These are phyloP conservation scores for Wickerhamomyces xylosicus DNA, from an alignment of 805 yeast species.

Conservation along the genomic window DNA sequence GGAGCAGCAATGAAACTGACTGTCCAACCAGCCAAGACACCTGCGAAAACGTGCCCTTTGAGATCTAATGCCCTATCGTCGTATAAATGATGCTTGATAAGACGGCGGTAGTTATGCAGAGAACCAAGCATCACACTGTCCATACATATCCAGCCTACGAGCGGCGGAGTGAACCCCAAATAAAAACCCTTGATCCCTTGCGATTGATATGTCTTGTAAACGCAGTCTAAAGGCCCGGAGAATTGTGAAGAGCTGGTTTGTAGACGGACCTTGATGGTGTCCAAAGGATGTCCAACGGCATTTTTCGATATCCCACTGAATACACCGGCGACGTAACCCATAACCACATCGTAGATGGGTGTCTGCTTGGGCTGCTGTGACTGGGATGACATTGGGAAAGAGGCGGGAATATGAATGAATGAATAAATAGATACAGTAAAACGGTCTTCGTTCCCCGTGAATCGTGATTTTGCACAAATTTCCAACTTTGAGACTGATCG, in stretches of 20 bases:
- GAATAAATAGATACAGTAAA: no score
- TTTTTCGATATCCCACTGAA: conserved; percentile 83
- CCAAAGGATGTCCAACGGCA: conserved; percentile 90
- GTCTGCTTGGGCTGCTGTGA: no score
- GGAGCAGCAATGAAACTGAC: conserved; percentile 96
- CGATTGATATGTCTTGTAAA: conserved; percentile 53
- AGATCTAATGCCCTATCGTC: conserved; percentile 55
- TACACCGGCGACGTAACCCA: conserved; percentile 83
- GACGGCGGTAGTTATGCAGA: conserved; percentile 62
- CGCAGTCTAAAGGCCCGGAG: conserved; percentile 77
- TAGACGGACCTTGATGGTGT: conserved; percentile 77
- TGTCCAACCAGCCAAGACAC: conserved; percentile 76
- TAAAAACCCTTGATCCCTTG: conserved; percentile 79
- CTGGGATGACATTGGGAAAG: no score
- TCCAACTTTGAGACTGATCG: no score
- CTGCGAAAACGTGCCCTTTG: conserved; percentile 67
- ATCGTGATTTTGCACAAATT: no score
- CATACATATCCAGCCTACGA: conserved; percentile 91
- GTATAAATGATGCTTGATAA: conserved; percentile 56
- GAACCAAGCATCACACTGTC: conserved; percentile 88
- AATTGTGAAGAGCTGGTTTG: conserved; percentile 69
- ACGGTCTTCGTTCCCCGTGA: no score
- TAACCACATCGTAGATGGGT: conserved; percentile 17
- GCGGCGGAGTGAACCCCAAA: conserved; percentile 88
- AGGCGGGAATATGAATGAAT: no score